Base-by-base conservation (phyloP, 305 asterid genomes). In the Fraxinus albicans region DNA sequence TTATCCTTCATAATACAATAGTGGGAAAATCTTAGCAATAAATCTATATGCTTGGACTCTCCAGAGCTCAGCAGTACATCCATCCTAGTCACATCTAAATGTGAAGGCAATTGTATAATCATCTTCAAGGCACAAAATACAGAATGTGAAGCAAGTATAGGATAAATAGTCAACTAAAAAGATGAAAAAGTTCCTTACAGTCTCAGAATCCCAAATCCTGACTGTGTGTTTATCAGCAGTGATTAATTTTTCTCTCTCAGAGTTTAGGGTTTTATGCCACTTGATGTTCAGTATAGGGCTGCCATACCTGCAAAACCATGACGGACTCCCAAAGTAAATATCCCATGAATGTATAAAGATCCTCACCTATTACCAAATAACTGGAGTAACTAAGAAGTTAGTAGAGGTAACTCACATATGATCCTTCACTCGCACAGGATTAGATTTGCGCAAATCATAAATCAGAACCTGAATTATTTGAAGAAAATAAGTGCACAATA, bases 151-250 rank as follows among this genome's bases (percentile, higher is more conserved):
- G 76, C 82, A 81, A 76, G 63, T 23, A 76, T 70, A 15, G 10
- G 9, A 25, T 35, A 69, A 27, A 74, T 25, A 74, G 73, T 25
- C 17, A 50, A 74, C 69, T 31, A 25, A 58, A 13, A 47, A 13
- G 73, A 81, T 25, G 27, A 25, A 25, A 25, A 25, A 25, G 27
- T 25, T 84, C 83, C 93, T 85, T 89, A 96, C 98, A 67, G 98
- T 96, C 69, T 88, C 90, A 82, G 97, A 93, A 90, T 96, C 97
- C 99, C 98, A 96, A 79, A 96, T 87, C 91, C 98, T 89, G 88
- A 94, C 99, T 58, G 91, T 89, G 89, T 94, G 99, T 78, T 91
- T 87, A 88, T 96, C 99, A 2, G 97, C 82, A 81, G 97, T 90
- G 72, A 96, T 91, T 88, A 96, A 80, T 86, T 96, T 91, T 34